Evolutionary conservation across 768 basidiomycete species (phyloP).

Genomic region (Naganishia vaughanmartiniae): DNA sequence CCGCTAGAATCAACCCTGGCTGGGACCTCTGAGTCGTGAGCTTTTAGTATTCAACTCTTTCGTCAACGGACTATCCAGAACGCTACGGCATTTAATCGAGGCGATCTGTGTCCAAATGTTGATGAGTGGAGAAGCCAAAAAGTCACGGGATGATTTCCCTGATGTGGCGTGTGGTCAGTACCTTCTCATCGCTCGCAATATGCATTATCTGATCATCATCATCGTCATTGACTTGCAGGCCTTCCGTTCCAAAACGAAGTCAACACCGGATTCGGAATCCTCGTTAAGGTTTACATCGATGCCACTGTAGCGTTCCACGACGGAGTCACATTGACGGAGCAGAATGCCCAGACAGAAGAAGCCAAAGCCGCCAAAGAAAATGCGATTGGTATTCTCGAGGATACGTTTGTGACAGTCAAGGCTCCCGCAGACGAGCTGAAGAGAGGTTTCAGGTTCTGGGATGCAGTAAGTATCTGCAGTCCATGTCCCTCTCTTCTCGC

Average conservation of each 20-base stretch:
- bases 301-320: constrained; percentile 84
- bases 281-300: constrained; percentile 94
- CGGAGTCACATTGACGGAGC: constrained; percentile 69
- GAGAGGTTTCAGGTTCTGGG: constrained; percentile 97
- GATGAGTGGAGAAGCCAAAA: constrained; percentile 78
- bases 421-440: constrained; percentile 82
- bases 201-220: background rate
- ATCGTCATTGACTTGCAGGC: constrained; percentile 31
- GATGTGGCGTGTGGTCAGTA: constrained; percentile 76
- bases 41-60: constrained; percentile 98
- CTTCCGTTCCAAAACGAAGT: constrained; percentile 93
- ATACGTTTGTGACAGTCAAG: constrained; percentile 87
- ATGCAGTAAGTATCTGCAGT: constrained; percentile 66
- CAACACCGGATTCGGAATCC: constrained; percentile 95
- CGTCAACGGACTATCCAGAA: constrained; percentile 83
- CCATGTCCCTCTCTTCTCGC: background rate
- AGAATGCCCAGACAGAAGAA: constrained; percentile 65
- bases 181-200: background rate
- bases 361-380: constrained; percentile 78
- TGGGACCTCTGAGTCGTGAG: constrained; percentile 92
- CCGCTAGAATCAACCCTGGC: constrained; percentile 79
- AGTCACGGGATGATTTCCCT: constrained; percentile 82
- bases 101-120: constrained; percentile 90
- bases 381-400: constrained; percentile 87
- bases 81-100: constrained; percentile 84